These are phyloP conservation scores for Zygoascus hellenicus DNA, from an alignment of 1,139 yeast genomes.

Conservation along the genomic window DNA sequence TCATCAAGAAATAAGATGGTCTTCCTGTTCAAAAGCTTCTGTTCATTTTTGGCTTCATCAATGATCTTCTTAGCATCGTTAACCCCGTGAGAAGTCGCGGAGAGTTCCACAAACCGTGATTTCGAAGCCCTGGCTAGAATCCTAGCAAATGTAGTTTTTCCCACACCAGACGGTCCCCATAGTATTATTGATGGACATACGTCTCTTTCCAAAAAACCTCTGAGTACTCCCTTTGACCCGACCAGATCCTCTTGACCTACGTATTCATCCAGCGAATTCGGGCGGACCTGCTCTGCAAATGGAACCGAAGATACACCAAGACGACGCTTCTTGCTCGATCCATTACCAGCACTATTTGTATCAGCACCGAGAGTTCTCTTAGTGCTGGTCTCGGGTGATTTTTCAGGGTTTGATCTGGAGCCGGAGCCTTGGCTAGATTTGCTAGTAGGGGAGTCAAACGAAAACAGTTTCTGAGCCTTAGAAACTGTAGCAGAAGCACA, in stretches of 20 bases:
- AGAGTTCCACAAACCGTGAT: slow-evolving; percentile 68
- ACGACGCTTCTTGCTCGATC: not conserved
- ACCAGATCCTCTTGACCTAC: slow-evolving; percentile 82
- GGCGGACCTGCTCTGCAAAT: slow-evolving; percentile 80
- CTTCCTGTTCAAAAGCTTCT: slow-evolving; percentile 55
- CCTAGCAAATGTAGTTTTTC: slow-evolving; percentile 75
- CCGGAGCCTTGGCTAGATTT: not conserved
- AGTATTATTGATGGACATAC: slow-evolving; percentile 70
- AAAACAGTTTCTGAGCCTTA: slow-evolving; percentile 3
- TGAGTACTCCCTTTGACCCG: slow-evolving; percentile 64
- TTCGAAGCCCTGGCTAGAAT: slow-evolving; percentile 53
- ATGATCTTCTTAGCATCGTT: slow-evolving; percentile 67
- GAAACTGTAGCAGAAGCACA: slow-evolving; percentile 22
- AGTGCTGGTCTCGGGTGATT: not conserved
- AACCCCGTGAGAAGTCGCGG: slow-evolving; percentile 77
- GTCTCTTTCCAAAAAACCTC: slow-evolving; percentile 59
- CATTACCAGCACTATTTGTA: not conserved
- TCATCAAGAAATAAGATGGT: slow-evolving; percentile 88
- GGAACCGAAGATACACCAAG: slow-evolving; percentile 38
- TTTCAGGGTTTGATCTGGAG: not conserved
- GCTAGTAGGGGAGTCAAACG: slow-evolving; percentile 2
- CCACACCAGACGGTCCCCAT: slow-evolving; percentile 97
- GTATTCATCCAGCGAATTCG: slow-evolving; percentile 65
- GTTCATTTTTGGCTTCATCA: slow-evolving; percentile 65
- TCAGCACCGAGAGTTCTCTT: not conserved